These are phyloP conservation scores for Amanita polypyramis DNA, from an alignment of 768 basidiomycete species.

Conservation along the genomic window DNA sequence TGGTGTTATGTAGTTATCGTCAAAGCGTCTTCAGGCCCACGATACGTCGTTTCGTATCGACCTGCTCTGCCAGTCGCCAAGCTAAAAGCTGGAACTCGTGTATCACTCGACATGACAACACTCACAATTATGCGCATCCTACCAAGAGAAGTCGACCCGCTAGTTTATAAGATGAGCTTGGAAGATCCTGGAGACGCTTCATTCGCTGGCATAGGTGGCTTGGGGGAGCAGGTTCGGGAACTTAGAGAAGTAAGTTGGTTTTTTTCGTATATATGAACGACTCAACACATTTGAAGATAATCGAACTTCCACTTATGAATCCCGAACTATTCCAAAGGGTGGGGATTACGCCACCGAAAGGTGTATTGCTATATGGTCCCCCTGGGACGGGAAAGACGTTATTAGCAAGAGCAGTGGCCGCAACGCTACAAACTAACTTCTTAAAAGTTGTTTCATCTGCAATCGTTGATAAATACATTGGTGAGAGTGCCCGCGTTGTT, in stretches of 20 bases:
- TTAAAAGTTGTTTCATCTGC: constrained; percentile 98
- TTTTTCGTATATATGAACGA: not conserved
- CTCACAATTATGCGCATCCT: constrained; percentile 98
- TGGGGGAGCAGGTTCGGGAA: constrained; percentile 94
- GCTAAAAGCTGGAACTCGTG: constrained; percentile 89
- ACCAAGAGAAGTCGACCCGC: constrained; percentile 93
- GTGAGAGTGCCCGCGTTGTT: constrained; percentile 91
- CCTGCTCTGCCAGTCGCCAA: constrained; percentile 86
- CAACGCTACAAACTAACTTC: constrained; percentile 91
- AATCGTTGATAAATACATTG: constrained; percentile 97
- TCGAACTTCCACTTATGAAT: constrained; percentile 88
- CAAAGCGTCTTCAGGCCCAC: constrained; percentile 95
- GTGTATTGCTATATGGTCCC: constrained; percentile 91
- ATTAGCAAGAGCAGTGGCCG: constrained; percentile 91
- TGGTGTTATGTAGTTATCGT: constrained; percentile 66
- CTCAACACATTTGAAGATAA: constrained; percentile 45
- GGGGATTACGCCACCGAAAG: constrained; percentile 93
- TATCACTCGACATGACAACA: constrained; percentile 98
- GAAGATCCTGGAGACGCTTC: constrained; percentile 94
- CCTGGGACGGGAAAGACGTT: constrained; percentile 97
- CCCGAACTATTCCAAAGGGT: constrained; percentile 94
- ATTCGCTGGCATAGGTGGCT: constrained; percentile 94
- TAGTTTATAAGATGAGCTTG: constrained; percentile 99
- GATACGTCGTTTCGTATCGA: constrained; percentile 96
- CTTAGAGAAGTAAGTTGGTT: constrained; percentile 65